These are phyloP conservation scores for Aspergillus quadrilineatus DNA, from an alignment of 2,329 filamentous ascomycete species.

Conservation along the genomic window DNA sequence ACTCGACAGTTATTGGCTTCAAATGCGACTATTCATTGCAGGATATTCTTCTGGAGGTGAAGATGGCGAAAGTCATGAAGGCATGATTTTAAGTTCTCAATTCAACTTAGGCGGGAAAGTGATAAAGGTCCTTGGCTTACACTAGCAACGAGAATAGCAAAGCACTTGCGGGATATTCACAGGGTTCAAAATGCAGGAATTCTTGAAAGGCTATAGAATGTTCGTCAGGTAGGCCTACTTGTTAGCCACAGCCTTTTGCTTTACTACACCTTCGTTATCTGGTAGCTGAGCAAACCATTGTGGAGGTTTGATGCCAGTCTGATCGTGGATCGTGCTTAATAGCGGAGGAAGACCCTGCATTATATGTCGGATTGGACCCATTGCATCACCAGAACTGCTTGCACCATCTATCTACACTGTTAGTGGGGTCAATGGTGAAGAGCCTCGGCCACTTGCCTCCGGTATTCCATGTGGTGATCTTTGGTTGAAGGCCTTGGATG, in stretches of 20 bases:
- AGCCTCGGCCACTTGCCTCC: slow-evolving; percentile 42
- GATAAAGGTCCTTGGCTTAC: neutral
- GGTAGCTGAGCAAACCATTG: slow-evolving; percentile 66
- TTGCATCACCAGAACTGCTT: slow-evolving; percentile 51
- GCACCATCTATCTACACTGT: slow-evolving; percentile 35
- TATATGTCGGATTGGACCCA: slow-evolving; percentile 70
- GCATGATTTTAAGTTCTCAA: neutral
- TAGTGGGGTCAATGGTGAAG: neutral
- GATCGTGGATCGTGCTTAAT: slow-evolving; percentile 81
- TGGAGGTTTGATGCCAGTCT: slow-evolving; percentile 79
- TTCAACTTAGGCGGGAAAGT: neutral
- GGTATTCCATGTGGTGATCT: slow-evolving; percentile 90
- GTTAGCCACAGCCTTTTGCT: neutral
- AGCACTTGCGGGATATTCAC: neutral
- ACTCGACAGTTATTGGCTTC: too few species aligned
- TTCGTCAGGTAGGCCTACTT: neutral
- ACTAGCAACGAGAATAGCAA: neutral
- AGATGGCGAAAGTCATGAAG: neutral
- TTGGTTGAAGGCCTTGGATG: slow-evolving; percentile 74
- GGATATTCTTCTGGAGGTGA: neutral
- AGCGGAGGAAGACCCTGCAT: slow-evolving; percentile 83
- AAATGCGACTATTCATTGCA: neutral
- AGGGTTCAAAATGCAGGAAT: neutral
- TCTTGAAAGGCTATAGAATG: neutral
- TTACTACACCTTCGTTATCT: neutral